Percentiles rank a stretch among this genome's conserved stretches.
phyloP scores from a whole-genome alignment of 1,284 basidiomycete genomes.

The Tilletia caries region DNA sequence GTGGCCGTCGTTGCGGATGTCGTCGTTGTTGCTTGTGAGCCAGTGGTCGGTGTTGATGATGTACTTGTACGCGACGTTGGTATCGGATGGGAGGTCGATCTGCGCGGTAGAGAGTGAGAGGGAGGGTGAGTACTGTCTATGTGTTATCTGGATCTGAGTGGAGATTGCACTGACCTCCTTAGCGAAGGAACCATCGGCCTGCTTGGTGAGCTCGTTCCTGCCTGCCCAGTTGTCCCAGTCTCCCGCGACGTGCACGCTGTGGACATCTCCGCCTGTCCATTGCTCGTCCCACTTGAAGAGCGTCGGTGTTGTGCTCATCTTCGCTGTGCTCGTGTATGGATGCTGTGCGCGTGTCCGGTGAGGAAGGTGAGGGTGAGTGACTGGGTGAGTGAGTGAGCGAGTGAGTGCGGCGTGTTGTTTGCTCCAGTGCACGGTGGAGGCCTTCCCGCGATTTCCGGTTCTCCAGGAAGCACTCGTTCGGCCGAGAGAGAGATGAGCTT shows the following conservation, averaged over 20 bases:
- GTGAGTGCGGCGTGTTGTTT: too few relatives aligned
- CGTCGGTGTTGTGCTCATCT: background rate
- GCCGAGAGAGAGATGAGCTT: too few relatives aligned
- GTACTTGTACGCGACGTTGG: background rate
- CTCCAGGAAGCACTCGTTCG: too few relatives aligned
- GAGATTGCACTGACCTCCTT: background rate
- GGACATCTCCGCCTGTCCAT: background rate
- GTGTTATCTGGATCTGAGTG: too few relatives aligned
- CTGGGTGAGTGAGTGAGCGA: too few relatives aligned
- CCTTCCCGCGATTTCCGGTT: too few relatives aligned
- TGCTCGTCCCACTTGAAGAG: slow-evolving; percentile 5
- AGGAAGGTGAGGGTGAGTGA: too few relatives aligned
- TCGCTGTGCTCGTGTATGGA: too few relatives aligned
- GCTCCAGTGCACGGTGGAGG: too few relatives aligned
- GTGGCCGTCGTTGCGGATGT: background rate
- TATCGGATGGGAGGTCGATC: background rate
- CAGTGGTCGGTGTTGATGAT: background rate
- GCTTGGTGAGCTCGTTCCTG: background rate
- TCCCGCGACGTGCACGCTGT: slow-evolving; percentile 9
- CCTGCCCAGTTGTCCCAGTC: slow-evolving; percentile 7
- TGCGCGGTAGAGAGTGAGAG: background rate
- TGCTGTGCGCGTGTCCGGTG: too few relatives aligned
- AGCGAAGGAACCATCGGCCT: slow-evolving; percentile 5
- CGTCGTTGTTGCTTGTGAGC: background rate
- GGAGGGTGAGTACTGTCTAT: background rate